These are phyloP conservation scores for Sclerotiophoma versabilis DNA, from an alignment of 2,329 filamentous ascomycete genomes.

Conservation along the genomic window DNA sequence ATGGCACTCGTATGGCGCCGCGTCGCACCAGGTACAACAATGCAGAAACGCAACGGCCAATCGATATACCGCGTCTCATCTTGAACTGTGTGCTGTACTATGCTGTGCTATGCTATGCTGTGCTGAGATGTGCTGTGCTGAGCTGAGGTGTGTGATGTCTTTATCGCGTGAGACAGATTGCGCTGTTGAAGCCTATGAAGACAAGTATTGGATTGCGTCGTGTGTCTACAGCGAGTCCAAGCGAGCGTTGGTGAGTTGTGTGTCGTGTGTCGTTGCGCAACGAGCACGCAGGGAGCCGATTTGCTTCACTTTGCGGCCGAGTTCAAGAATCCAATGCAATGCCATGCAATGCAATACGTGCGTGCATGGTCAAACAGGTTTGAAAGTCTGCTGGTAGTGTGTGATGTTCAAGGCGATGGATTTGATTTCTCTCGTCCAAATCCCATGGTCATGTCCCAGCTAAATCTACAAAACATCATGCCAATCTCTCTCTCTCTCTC, in stretches of 20 bases:
- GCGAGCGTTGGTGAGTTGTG: background rate
- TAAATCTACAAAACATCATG: conserved; percentile 14
- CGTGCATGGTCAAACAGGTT: background rate
- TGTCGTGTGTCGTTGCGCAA: background rate
- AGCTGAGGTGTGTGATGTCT: background rate
- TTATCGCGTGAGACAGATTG: background rate
- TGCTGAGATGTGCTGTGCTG: too few species aligned
- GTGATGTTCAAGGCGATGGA: background rate
- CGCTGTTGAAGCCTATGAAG: background rate
- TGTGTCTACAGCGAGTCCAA: conserved; percentile 27
- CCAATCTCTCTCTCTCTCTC: background rate
- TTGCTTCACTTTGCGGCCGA: background rate
- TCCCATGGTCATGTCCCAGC: background rate
- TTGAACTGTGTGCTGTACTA: background rate
- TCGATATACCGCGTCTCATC: conserved; percentile 3
- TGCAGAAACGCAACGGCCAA: conserved; percentile 24
- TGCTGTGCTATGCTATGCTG: background rate
- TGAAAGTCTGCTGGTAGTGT: background rate
- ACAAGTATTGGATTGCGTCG: background rate
- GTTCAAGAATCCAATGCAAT: too few species aligned
- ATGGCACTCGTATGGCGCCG: background rate
- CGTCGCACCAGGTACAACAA: conserved; percentile 18
- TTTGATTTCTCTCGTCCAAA: background rate
- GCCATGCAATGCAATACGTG: too few species aligned
- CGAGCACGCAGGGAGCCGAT: too few species aligned